Base-by-base conservation (phyloP, 169 alveolate genomes). In the Plasmodium inui region DNA sequence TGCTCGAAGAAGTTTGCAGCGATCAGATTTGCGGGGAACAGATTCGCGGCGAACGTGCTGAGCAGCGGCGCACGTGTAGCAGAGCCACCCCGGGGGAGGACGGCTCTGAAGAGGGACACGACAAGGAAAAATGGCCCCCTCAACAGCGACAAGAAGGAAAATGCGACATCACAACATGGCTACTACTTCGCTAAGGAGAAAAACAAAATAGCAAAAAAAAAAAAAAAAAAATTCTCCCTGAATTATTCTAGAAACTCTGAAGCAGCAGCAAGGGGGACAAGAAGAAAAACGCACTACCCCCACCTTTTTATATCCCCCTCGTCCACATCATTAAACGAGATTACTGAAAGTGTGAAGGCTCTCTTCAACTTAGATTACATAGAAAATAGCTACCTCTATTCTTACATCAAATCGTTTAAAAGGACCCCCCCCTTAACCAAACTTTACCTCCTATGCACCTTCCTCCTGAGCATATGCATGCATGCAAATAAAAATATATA, bases 371-470 rank as follows among this genome's bases (percentile, higher is more conserved):
- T 89, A 67, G 94, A 89, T n/a, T 89, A 89, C 82, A 67, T 79
- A 79, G 94, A 89, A 79, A 89, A 89, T 61, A 79, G 71, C 82
- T 73, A 73, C 37, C 26, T 80, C 10, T 89, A 78, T 61, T 79
- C 94, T 0, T 89, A 89, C 19, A 79, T 89, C 71, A 89, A 89
- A 44, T 71, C 94, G 4, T 89, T 89, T 61, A 80, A 39, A n/a
- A 79, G 94, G 82, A 89, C 89, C 17, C 94, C 94, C 22, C 94
- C 94, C n/a, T 61, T 89, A 14, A 89, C 94, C 28, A 89, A 89
- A 79, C 12, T 89, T 26, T 89, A 89, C 82, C 82, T 89, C 10
- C n/a, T 89, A 10, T 12, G 83, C 53, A 89, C 94, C 7, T 73
- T 89, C 6, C 0, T 89, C 9, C 79, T 89, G 34, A 89, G 94